Base-by-base conservation (phyloP, 2,329 filamentous ascomycete species). In the Alternaria brassicae region DNA sequence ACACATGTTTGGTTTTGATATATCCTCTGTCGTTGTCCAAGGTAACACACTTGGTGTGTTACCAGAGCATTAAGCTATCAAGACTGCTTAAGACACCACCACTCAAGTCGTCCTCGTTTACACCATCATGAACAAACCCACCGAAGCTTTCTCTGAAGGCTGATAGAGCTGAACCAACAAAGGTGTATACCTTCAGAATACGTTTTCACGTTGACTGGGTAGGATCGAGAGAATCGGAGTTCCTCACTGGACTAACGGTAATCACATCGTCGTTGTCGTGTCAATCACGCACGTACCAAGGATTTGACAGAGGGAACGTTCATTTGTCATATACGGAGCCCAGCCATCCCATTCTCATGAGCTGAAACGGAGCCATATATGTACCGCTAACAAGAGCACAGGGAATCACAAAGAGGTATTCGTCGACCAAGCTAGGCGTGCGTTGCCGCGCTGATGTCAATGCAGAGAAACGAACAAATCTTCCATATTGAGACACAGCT, bases 401-500 rank as follows among this genome's bases (percentile, higher is more conserved):
- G 62, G 65, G 68, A 63, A 70, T 69, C 66, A 64, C 60, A 62
- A 62, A 54, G 50, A 54, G 62, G 60, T 53, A 49, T 44, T 50
- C 42, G 48, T 56, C 30, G 28, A 48, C 37, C 48, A 25, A 45
- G 34, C 41, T 37, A 62, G 56, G 53, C 54, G 54, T 56, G 49
- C 55, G 55, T 53, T 53, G 44, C 55, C 51, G 36, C 51, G 53
- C 60, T 58, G 57, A 50, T 48, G 49, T 58, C 60, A 67, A 65
- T 70, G 47, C 53, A 67, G 61, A 61, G 65, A 67, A 63, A 70
- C 59, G 57, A 70, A 61, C 69, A 68, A 65, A 73, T 70, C 64
- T 75, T 72, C 72, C 70, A 73, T 76, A 72, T 76, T 75, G 71
- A 75, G 69, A 77, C 71, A 72, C 72, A 72, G 73, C 75, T 74